Base-by-base conservation (phyloP, 768 basidiomycete genomes). In the Leccinellum luteum region DNA sequence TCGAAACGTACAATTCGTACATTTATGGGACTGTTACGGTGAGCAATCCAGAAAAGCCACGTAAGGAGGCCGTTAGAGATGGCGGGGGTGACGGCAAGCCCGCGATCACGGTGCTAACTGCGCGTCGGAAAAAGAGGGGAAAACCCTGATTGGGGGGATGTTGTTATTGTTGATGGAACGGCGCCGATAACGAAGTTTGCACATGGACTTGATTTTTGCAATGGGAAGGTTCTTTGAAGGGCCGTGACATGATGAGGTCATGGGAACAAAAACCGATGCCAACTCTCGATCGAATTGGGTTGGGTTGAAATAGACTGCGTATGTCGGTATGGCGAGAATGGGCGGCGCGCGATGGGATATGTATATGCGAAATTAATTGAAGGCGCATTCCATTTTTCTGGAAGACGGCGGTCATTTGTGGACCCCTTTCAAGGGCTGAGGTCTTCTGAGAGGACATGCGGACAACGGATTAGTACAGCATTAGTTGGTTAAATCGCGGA, bases 21-120 rank as follows among this genome's bases (percentile, higher is more conserved):
- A 82, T 90, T 28, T 86, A 85, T 66, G 87, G 87, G 27, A 67
- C 75, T n/a, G 69, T 83, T 47, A 59, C 56, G 44, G 83, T 87
- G 49, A 75, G 75, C 57, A 88, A 89, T 63, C 64, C 75, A 19
- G 69, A 69, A 5, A 66, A 65, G 57, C 64, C 68, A 57, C 68
- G 69, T 41, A 70, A 67, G 45, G 60, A n/a, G 13, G 38, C 51
- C 15, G 58, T 38, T 30, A 60, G 50, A 17, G 54, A 54, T 17
- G 60, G 54, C 35, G 55, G 53, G 25, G 41, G 60, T 55, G 54
- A 61, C 56, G 56, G 65, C 52, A 45, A 27, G 27, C 13, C 34
- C 41, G 62, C 67, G 52, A 80, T 90, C 60, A 86, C 78, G 13
- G 79, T 87, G 59, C 69, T 91, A 57, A 75, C 82, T 43, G 87